Percentiles rank a stretch among this genome's conserved stretches.
Evolutionary conservation across 2,329 filamentous ascomycete species (phyloP).

Genomic region (Salinomyces thailandicus): DNA sequence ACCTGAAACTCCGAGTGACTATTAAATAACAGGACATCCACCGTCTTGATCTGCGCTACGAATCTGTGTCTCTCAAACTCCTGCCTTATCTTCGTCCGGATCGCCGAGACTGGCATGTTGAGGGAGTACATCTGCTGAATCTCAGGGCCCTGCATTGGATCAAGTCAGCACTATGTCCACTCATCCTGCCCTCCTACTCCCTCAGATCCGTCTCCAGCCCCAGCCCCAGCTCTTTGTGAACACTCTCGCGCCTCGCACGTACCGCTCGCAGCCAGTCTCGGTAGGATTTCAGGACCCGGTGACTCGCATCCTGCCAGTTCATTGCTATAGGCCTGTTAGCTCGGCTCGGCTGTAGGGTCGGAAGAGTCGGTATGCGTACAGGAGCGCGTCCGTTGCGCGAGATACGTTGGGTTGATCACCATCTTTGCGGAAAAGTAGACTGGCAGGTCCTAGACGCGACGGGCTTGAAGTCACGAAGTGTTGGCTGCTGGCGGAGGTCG

Average conservation of each 20-base stretch:
- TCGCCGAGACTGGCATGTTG: constrained; percentile 72
- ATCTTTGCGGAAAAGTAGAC: constrained; percentile 1
- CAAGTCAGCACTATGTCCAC: too few relatives aligned
- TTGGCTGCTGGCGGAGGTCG: not conserved
- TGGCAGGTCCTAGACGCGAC: too few relatives aligned
- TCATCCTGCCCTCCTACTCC: too few relatives aligned
- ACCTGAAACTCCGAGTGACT: constrained; percentile 94
- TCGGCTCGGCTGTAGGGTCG: not conserved
- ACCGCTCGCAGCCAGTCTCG: constrained; percentile 94
- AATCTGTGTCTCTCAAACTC: constrained; percentile 95
- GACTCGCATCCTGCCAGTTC: constrained; percentile 82
- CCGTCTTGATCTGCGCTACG: constrained; percentile 75
- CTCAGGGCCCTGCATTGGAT: constrained; percentile 66
- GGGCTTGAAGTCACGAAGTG: too few relatives aligned
- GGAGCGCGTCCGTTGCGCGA: constrained; percentile 50
- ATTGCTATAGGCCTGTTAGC: constrained; percentile 49
- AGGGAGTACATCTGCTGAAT: constrained; percentile 97
- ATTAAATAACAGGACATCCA: constrained; percentile 84
- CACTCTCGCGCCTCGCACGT: constrained; percentile 39
- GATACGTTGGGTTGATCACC: constrained; percentile 82
- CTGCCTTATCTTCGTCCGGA: constrained; percentile 89
- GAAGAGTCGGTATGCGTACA: constrained; percentile 28
- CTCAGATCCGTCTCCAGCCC: not conserved
- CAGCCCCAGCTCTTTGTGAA: not conserved
- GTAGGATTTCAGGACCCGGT: constrained; percentile 79